Evolutionary conservation across 352 stramenopile genomes (phyloP).

Genomic region (Globisporangium middletonii): DNA sequence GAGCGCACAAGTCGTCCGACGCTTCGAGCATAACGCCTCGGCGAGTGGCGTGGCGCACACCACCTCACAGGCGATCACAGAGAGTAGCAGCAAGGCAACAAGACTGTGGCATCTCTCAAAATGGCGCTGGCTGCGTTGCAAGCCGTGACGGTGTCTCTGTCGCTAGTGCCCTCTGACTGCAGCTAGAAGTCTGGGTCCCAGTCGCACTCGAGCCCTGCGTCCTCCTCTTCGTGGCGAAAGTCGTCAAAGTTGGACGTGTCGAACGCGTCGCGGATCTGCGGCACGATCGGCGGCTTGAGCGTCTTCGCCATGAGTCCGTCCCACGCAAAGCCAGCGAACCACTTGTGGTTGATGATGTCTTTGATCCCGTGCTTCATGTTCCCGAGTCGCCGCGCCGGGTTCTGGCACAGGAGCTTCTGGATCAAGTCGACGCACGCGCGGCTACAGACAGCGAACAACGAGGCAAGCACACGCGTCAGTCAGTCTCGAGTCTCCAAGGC

Average conservation of each 20-base stretch:
- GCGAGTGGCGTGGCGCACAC: no score
- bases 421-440: slow-evolving; percentile 76
- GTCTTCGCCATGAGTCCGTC: slow-evolving; percentile 50
- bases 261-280: slow-evolving; percentile 64
- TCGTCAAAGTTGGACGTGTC: slow-evolving; percentile 83
- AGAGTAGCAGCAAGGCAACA: no score
- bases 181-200: slow-evolving; percentile 73
- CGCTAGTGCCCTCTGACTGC: background rate
- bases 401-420: slow-evolving; percentile 83
- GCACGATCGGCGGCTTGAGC: slow-evolving; percentile 68
- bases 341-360: slow-evolving; percentile 83
- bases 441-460: slow-evolving; percentile 17
- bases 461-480: background rate
- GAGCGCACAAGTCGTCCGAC: no score
- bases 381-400: slow-evolving; percentile 58
- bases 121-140: no score
- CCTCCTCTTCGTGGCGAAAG: slow-evolving; percentile 61
- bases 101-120: no score
- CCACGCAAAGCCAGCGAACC: slow-evolving; percentile 70
- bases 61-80: no score
- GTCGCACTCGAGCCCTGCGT: slow-evolving; percentile 50
- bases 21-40: no score
- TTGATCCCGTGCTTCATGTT: slow-evolving; percentile 85
- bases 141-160: no score
- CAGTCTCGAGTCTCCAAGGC: background rate